These are phyloP conservation scores for Backusella tuberculispora DNA, from an alignment of 192 early-diverging fungal genomes.

Conservation along the genomic window DNA sequence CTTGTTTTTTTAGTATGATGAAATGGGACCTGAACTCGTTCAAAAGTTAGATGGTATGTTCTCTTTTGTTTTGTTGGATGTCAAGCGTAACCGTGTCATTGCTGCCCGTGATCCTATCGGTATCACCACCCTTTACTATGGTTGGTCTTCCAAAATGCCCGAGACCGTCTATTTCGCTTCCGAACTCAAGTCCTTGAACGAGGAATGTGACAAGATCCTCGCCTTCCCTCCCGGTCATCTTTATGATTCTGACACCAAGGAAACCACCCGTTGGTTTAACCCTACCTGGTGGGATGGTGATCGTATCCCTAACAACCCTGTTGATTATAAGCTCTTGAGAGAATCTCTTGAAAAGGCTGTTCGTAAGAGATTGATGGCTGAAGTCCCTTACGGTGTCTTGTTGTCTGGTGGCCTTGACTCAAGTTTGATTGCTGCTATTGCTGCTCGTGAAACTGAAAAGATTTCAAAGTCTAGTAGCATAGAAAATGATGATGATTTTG, in stretches of 20 bases:
- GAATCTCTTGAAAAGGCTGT: conserved; percentile 84
- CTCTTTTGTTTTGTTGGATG: conserved; percentile 91
- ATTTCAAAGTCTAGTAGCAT: conserved; percentile 51
- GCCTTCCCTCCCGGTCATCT: conserved; percentile 98
- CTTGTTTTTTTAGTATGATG: conserved; percentile 86
- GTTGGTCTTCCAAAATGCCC: conserved; percentile 81
- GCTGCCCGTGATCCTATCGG: conserved; percentile 98
- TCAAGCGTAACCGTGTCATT: conserved; percentile 76
- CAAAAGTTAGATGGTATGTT: conserved; percentile 96
- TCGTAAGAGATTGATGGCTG: conserved; percentile 96
- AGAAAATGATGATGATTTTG: conserved; percentile 62
- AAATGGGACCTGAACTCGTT: conserved; percentile 82
- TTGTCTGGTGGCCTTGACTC: conserved; percentile 96
- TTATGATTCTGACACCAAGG: conserved; percentile 78
- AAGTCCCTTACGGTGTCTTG: conserved; percentile 97
- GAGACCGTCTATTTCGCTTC: conserved; percentile 91
- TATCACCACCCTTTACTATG: conserved; percentile 97
- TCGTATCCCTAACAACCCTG: conserved; percentile 53
- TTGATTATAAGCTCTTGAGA: conserved; percentile 77
- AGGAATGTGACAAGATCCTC: conserved; percentile 96
- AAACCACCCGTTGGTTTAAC: conserved; percentile 87
- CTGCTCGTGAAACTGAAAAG: conserved; percentile 80
- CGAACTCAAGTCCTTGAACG: conserved; percentile 95
- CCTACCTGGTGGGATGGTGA: conserved; percentile 87
- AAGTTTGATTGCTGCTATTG: conserved; percentile 93